phyloP scores from a whole-genome alignment of 495 filamentous ascomycete species.

The Parachaetomium inaequale region DNA sequence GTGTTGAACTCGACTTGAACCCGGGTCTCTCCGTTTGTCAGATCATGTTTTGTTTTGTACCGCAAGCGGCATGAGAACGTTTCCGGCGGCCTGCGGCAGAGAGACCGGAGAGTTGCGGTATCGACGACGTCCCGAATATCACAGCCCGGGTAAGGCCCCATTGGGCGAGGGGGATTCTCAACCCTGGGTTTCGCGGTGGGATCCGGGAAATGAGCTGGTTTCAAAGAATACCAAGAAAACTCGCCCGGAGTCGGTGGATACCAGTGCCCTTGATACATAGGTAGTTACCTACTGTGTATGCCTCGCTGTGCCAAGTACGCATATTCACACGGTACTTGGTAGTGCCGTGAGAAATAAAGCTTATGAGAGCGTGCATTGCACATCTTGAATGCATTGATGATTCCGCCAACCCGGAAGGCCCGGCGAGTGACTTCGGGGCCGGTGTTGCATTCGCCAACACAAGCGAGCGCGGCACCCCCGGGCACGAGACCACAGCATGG shows the following conservation, averaged over 20 bases:
- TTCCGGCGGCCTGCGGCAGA: neutral
- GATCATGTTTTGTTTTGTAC: neutral
- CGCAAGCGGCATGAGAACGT: neutral
- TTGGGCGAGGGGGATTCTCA: neutral
- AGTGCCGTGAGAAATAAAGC: too few relatives aligned
- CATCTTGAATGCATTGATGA: neutral
- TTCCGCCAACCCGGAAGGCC: neutral
- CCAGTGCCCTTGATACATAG: too few relatives aligned
- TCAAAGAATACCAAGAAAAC: neutral
- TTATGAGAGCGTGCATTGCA: neutral
- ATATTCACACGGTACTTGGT: too few relatives aligned
- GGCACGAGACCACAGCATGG: neutral
- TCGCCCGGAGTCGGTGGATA: too few relatives aligned
- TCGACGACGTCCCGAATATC: neutral
- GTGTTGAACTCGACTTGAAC: neutral
- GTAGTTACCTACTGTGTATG: too few relatives aligned
- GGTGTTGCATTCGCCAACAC: neutral
- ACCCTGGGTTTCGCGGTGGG: neutral
- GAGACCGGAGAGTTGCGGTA: neutral
- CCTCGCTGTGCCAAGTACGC: too few relatives aligned
- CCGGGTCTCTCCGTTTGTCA: neutral
- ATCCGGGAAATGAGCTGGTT: constrained; percentile 12
- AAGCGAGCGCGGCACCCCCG: neutral
- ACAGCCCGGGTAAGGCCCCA: neutral
- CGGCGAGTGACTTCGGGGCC: neutral